A percentile compares a stretch with the other conserved stretches of the same genome.
These are phyloP conservation scores for Citrullus colocynthis DNA, from an alignment of 306 rosid genomes.

Conservation along the genomic window DNA sequence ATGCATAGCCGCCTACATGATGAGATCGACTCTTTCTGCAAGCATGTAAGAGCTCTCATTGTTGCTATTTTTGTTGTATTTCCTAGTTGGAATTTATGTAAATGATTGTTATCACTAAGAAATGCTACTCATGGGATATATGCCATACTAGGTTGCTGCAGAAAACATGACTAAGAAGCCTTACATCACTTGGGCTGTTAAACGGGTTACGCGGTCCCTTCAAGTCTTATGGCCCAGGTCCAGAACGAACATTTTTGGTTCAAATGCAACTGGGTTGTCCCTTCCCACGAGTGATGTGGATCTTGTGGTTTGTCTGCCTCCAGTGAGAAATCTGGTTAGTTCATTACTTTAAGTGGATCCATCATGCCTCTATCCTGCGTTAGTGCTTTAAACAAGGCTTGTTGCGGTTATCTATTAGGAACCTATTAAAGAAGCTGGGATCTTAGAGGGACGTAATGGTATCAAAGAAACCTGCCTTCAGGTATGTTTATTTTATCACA, in stretches of 20 bases:
- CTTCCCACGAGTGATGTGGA: slow-evolving; percentile 99
- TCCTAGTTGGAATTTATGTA: slow-evolving; percentile 9
- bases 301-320: slow-evolving; percentile 89
- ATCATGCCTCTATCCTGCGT: background rate
- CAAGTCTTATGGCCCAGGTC: slow-evolving; percentile 98
- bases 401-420: slow-evolving; percentile 36
- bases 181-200: slow-evolving; percentile 90
- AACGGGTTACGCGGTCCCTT: slow-evolving; percentile 81
- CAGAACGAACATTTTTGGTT: slow-evolving; percentile 80
- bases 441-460: slow-evolving; percentile 96
- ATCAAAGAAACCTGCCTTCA: slow-evolving; percentile 97
- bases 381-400: background rate
- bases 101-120: slow-evolving; percentile 11
- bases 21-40: slow-evolving; percentile 78
- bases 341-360: background rate
- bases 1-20: slow-evolving; percentile 69
- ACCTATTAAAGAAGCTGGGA: slow-evolving; percentile 98
- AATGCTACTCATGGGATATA: slow-evolving; percentile 10
- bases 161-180: slow-evolving; percentile 79
- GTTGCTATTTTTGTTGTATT: background rate
- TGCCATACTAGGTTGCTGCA: slow-evolving; percentile 55
- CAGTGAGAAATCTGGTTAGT: slow-evolving; percentile 89
- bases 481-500: slow-evolving; percentile 27
- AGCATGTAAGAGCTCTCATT: slow-evolving; percentile 33
- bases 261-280: slow-evolving; percentile 83